A percentile compares a stretch with the other conserved stretches of the same genome.
Evolutionary conservation across 805 yeast genomes (phyloP).

Genomic region (Sugiyamaella chiloensis): DNA sequence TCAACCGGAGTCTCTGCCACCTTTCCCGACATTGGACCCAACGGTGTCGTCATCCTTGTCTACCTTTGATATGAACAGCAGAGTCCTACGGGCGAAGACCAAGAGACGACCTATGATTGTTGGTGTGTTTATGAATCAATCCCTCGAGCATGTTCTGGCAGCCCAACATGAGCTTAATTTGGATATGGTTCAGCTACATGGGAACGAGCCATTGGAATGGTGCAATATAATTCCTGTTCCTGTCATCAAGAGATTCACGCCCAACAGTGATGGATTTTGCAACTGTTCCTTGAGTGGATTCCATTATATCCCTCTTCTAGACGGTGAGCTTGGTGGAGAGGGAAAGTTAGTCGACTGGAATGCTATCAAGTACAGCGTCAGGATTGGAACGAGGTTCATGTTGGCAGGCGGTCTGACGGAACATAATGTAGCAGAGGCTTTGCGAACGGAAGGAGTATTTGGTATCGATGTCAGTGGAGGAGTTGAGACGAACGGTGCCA

Average conservation of each 20-base stretch:
- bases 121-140: constrained; percentile 88
- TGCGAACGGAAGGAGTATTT: constrained; percentile 51
- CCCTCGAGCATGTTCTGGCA: constrained; percentile 54
- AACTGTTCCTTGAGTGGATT: constrained; percentile 33
- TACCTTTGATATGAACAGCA: constrained; percentile 19
- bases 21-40: constrained; percentile 6
- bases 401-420: constrained; percentile 91
- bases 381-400: constrained; percentile 43
- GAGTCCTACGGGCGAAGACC: constrained; percentile 13
- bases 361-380: constrained; percentile 40
- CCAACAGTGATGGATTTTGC: constrained; percentile 43
- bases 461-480: constrained; percentile 98
- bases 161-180: constrained; percentile 44
- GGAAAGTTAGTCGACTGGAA: constrained; percentile 81
- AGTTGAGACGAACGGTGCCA: constrained; percentile 74
- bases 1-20: constrained; percentile 4
- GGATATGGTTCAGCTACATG: constrained; percentile 89
- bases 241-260: constrained; percentile 69
- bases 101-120: constrained; percentile 65
- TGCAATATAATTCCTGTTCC: constrained; percentile 46
- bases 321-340: constrained; percentile 89
- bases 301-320: constrained; percentile 64
- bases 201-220: constrained; percentile 57
- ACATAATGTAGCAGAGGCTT: constrained; percentile 61
- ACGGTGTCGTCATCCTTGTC: constrained; percentile 10